Base-by-base conservation (phyloP, 2,329 filamentous ascomycete genomes). In the Dendryphion nanum region DNA sequence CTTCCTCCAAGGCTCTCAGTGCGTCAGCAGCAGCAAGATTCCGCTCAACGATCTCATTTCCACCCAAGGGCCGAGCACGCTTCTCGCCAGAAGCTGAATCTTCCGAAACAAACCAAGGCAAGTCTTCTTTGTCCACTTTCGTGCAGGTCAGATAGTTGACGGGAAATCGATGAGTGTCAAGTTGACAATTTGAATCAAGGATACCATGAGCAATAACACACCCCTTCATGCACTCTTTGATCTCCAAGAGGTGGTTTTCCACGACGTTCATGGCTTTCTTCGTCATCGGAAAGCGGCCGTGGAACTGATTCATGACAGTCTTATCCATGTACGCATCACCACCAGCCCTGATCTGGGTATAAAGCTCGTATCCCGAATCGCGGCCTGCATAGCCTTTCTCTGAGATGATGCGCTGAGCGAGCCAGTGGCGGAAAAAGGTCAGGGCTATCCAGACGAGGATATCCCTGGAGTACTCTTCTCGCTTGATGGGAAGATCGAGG, bases 381-480 rank as follows among this genome's bases (percentile, higher is more conserved):
- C 44, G 37, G 1, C 59, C 62, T 26, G 53, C 51, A 24, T 61
- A 59, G 8, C 67, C 72, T 26, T 57, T 59, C 17, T 66, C 63
- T 6, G 61, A 59, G 24, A 64, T 55, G 23, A 75, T 57, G 12
- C 59, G 51, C 36, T 73, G 64, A 1, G 58, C 61, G 20, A 74
- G 50, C 67, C 70, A 76, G 50, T 77, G 69, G 1, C 70, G 68
- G 51, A 74, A 70, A 35, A 73, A 66, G 6, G 48, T 52, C 6
- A 76, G 57, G 4, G 67, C 68, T 57, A 76, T 72, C 75, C 74
- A 77, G 45, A 70, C 62, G 42, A 75, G 65, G 41, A 77, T 71
- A 42, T 77, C 70, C 40, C 66, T 70, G 15, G 63, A 57, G 44
- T 75, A 77, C 13, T 61, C 59, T 30, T 68, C 64, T 21, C 72